Evolutionary conservation across 345 rosid species (phyloP), one percentile per base, ranked within the genome.

Genomic region (Corchorus olitorius): DNA sequence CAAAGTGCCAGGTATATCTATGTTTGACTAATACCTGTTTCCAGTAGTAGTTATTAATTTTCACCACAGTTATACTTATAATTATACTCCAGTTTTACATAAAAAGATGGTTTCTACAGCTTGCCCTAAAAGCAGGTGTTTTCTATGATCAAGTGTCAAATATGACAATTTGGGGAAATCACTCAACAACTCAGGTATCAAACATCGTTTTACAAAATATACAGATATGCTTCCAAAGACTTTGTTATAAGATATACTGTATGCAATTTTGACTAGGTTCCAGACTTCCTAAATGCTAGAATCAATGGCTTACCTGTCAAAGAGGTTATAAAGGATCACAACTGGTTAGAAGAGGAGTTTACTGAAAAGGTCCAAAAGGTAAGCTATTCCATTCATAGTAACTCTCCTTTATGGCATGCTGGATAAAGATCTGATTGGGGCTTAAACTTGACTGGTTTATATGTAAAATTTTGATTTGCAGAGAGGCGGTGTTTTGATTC

Each of bases 121-220:
- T 96, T 61, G 99, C 99, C 19, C 87, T 91, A 49, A 96, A 93
- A 87, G 97, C 99, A 10, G 98, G 97, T 2, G 97, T 92, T 54
- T 96, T 96, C 85, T 96, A 96, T 20, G 99, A 96, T 78, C 88
- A 91, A 83, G 99, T 96, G 70, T 96, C 99, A 46, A 93, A 92
- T 71, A 67, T 92, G 94, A 92, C 99, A 79, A 93, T 96, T 43
- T 96, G 99, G 99, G 99, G 99, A 74, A 96, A 96, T 81, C 99
- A 96, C 85, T 96, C 99, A 2, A 96, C 97, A 12, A 96, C 99
- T 78, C 98, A 96, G 99, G 98, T 95, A 69, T 49, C n/a, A 35
- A 79, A 67, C 77, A 64, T 34, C 22, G 22, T 12, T n/a, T 49
- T 35, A 13, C 12, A 45, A 20, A 16, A 19, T 20, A 16, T 17